Percentiles rank a stretch among this genome's conserved stretches.
phyloP scores from a whole-genome alignment of 352 stramenopile genomes.

The Phytophthora pisi region DNA sequence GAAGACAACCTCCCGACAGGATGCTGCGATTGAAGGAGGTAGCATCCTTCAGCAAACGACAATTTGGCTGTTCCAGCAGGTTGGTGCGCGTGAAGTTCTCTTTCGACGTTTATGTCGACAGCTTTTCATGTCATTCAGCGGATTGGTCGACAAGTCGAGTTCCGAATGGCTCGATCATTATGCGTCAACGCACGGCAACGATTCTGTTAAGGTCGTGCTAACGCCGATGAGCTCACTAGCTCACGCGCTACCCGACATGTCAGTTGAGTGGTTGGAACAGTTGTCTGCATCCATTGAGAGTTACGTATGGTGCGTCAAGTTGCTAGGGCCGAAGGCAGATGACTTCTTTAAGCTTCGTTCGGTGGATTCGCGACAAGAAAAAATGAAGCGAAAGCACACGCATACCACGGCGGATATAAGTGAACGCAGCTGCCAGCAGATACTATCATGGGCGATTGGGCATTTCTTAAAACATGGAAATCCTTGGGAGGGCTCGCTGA shows the following conservation, averaged over 20 bases:
- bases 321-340: constrained; percentile 45
- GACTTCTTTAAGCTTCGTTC: constrained; percentile 19
- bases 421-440: constrained; percentile 25
- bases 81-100: constrained; percentile 36
- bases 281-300: constrained; percentile 63
- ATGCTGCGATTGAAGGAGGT: constrained; percentile 7
- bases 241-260: constrained; percentile 28
- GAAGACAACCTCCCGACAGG: not conserved
- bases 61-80: constrained; percentile 52
- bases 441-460: constrained; percentile 44
- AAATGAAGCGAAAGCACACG: constrained; percentile 43
- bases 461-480: constrained; percentile 38
- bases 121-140: constrained; percentile 57
- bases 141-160: constrained; percentile 42
- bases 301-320: constrained; percentile 56
- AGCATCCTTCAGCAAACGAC: constrained; percentile 30
- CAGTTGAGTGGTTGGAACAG: constrained; percentile 67
- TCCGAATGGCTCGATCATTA: constrained; percentile 64
- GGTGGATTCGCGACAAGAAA: constrained; percentile 11
- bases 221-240: constrained; percentile 53
- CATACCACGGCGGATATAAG: not conserved
- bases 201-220: constrained; percentile 41
- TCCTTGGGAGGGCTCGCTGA: constrained; percentile 25
- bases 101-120: constrained; percentile 49
- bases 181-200: constrained; percentile 18